Conservation (phyloP, 148 eudicot genomes). For the Camellia japonica region DNA sequence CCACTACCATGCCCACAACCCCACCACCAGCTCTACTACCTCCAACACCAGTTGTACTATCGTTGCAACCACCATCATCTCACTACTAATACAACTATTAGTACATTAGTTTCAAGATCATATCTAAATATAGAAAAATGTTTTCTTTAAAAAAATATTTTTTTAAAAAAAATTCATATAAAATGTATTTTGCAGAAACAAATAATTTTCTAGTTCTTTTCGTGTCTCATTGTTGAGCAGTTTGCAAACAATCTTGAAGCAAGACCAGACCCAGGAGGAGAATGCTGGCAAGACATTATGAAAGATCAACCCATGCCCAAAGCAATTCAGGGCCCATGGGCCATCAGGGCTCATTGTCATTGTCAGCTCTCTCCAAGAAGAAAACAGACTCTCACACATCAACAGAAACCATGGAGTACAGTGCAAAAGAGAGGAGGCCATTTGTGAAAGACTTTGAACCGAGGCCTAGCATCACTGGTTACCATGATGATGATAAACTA, state of each 20-base stretch:
- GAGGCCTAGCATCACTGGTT: constrained; percentile 7
- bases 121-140: too few species aligned
- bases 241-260: constrained; percentile 22
- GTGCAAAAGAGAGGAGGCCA: neutral
- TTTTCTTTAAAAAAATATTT: too few species aligned
- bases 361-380: neutral
- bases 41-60: too few species aligned
- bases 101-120: too few species aligned
- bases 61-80: too few species aligned
- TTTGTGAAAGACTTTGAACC: constrained; percentile 4
- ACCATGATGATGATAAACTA: neutral
- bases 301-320: constrained; percentile 31
- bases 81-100: too few species aligned
- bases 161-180: too few species aligned
- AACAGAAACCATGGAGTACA: too few species aligned
- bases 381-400: neutral
- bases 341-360: neutral
- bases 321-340: constrained; percentile 17
- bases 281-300: constrained; percentile 4
- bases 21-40: too few species aligned
- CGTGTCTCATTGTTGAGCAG: constrained; percentile 20
- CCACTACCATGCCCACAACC: too few species aligned
- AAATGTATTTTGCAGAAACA: too few species aligned
- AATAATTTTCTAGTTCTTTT: neutral
- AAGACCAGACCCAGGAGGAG: constrained; percentile 26